A percentile compares a stretch with the other conserved stretches of the same genome.
Conservation (phyloP, 495 filamentous ascomycete species). For the Darksidea phi region DNA sequence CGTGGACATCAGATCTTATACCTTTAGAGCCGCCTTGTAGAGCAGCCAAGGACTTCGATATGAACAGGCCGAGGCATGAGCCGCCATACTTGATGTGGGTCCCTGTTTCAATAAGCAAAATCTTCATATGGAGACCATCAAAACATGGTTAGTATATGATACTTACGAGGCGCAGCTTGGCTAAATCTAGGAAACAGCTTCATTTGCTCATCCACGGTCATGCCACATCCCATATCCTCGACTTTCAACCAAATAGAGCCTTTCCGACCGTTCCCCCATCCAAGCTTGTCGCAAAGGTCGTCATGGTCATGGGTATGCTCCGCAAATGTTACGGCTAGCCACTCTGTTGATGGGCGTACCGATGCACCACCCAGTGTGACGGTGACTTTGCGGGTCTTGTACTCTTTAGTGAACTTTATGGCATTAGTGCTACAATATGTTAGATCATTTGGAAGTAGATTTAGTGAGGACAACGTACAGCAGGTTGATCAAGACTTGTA, state of each 20-base stretch:
- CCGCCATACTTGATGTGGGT: constrained; percentile 18
- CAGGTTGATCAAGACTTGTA: constrained; percentile 21
- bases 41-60: constrained; percentile 11
- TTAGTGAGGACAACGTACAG: background rate
- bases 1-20: constrained; percentile 1
- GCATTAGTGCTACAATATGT: constrained; percentile 12
- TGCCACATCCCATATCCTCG: constrained; percentile 12
- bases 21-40: constrained; percentile 25
- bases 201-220: constrained; percentile 4
- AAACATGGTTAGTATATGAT: background rate
- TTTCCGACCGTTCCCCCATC: constrained; percentile 6
- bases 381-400: constrained; percentile 4
- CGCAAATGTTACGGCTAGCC: background rate
- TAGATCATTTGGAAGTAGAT: too few species aligned
- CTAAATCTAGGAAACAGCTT: constrained; percentile 10
- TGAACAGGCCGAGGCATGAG: constrained; percentile 11
- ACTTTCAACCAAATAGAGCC: constrained; percentile 10
- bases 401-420: constrained; percentile 18
- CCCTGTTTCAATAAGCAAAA: background rate
- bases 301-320: background rate
- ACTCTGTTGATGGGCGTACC: background rate
- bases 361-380: constrained; percentile 10
- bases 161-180: constrained; percentile 13
- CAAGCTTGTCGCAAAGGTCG: background rate
- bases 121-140: background rate